phyloP scores from a whole-genome alignment of 345 rosid species.

The Eucalyptus sp. region DNA sequence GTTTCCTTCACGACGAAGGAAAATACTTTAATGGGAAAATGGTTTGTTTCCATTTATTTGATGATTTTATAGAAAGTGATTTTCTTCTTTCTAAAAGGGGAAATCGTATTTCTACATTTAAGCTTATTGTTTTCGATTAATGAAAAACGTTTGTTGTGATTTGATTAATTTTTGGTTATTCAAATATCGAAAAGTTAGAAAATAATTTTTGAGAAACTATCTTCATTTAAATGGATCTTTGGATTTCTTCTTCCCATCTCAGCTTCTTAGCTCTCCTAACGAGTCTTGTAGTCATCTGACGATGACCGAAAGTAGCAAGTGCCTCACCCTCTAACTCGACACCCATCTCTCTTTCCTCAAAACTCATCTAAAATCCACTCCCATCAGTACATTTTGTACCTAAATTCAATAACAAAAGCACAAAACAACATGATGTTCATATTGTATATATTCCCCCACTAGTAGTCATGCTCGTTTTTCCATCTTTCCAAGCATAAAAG shows the following conservation, averaged over 20 bases:
- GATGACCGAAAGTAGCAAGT: neutral
- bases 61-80: neutral
- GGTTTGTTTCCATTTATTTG: neutral
- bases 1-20: neutral
- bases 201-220: fast-evolving
- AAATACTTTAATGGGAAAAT: neutral
- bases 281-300: neutral
- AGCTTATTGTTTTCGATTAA: fast-evolving
- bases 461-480: neutral
- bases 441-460: neutral
- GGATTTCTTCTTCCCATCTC: neutral
- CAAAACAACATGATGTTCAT: neutral
- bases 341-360: neutral
- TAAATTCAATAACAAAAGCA: neutral
- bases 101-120: neutral
- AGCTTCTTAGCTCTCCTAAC: neutral
- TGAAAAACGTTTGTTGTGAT: neutral
- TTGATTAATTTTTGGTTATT: neutral
- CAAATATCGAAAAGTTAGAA: neutral
- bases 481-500: neutral
- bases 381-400: neutral
- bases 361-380: neutral
- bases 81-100: neutral
- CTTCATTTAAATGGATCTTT: neutral
- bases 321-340: neutral